Percentiles rank a stretch among this genome's conserved stretches.
Conservation (phyloP, 1,284 basidiomycete genomes). For the Ceratobasidium sp. region DNA sequence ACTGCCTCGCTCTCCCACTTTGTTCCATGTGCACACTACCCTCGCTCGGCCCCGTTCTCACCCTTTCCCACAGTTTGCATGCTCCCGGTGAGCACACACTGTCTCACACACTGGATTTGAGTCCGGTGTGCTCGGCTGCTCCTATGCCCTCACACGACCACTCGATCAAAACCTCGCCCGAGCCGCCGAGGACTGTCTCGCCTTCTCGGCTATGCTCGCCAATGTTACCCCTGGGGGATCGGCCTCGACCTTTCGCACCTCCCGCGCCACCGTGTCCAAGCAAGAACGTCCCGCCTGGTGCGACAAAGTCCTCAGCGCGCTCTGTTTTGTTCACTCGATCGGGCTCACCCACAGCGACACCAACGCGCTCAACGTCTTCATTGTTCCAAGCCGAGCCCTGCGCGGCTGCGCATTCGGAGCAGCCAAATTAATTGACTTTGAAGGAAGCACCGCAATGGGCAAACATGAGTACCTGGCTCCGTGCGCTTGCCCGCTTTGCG, state of each 20-base stretch:
- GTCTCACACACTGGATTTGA: no score
- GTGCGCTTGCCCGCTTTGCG: constrained; percentile 76
- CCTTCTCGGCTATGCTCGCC: constrained; percentile 39
- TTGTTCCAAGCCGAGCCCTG: constrained; percentile 60
- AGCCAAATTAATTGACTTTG: constrained; percentile 86
- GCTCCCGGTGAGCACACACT: no score
- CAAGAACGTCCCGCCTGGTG: constrained; percentile 62
- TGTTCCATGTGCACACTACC: no score
- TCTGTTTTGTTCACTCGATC: constrained; percentile 80
- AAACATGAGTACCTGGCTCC: constrained; percentile 41
- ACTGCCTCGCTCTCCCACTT: no score
- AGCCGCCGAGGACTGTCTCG: constrained; percentile 39
- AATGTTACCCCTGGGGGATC: constrained; percentile 18
- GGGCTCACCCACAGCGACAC: constrained; percentile 83
- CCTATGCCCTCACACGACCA: no score
- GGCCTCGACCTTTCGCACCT: constrained; percentile 35
- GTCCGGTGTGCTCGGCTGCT: no score
- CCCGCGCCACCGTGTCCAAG: constrained; percentile 67
- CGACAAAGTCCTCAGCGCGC: constrained; percentile 83
- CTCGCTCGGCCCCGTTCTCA: no score
- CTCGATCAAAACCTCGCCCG: constrained; percentile 13
- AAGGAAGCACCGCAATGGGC: constrained; percentile 66
- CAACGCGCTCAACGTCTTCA: constrained; percentile 81
- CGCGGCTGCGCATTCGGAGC: constrained; percentile 34
- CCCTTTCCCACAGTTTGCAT: no score